Conservation (phyloP, 495 filamentous ascomycete species). For the Trichoderma orchidacearum region DNA sequence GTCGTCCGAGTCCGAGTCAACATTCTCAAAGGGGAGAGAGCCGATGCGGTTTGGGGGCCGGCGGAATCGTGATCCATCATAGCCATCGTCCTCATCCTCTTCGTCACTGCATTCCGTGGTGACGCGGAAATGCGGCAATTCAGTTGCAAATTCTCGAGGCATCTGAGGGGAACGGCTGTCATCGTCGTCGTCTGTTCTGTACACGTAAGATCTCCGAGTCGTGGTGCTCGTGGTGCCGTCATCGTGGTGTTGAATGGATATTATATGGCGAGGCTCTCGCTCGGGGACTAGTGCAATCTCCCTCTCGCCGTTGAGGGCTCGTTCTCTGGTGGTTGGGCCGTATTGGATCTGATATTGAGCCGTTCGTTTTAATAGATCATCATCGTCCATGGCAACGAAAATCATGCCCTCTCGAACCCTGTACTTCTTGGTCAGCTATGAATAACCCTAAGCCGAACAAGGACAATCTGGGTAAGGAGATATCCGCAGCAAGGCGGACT, state of each 20-base stretch:
- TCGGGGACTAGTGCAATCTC: constrained; percentile 5
- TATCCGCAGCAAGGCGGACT: background rate
- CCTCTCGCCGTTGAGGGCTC: background rate
- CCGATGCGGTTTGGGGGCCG: constrained; percentile 31
- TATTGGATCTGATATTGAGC: constrained; percentile 68
- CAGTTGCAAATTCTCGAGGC: constrained; percentile 32
- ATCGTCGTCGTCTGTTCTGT: constrained; percentile 35
- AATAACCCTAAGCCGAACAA: background rate
- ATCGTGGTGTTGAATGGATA: constrained; percentile 32
- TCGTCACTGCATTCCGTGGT: constrained; percentile 41
- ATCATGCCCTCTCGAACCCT: constrained; percentile 91
- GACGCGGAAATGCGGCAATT: constrained; percentile 27
- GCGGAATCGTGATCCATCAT: constrained; percentile 7
- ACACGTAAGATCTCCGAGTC: constrained; percentile 22
- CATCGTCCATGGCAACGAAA: constrained; percentile 72
- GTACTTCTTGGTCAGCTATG: constrained; percentile 11
- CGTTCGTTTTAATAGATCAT: constrained; percentile 62
- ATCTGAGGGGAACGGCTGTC: constrained; percentile 33
- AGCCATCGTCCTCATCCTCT: constrained; percentile 29
- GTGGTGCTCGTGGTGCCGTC: constrained; percentile 26
- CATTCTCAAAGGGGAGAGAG: constrained; percentile 34
- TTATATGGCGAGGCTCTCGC: constrained; percentile 17
- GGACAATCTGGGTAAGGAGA: background rate
- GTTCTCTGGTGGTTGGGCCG: constrained; percentile 12
- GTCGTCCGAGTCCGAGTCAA: constrained; percentile 28